phyloP scores from a whole-genome alignment of 441 rosid species.

The Rhodomyrtus psidioides region DNA sequence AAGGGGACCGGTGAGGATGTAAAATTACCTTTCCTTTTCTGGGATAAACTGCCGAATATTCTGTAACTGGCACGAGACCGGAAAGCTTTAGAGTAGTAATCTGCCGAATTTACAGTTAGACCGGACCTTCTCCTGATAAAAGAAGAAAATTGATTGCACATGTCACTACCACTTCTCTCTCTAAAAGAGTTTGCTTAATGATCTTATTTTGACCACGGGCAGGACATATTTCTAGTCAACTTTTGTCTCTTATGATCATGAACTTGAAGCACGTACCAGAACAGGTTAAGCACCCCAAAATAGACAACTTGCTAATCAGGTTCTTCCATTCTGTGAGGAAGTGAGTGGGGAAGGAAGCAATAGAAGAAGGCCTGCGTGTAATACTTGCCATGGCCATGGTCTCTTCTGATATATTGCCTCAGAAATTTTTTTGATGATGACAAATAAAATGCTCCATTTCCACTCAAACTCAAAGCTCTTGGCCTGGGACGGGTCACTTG shows the following conservation, averaged over 20 bases:
- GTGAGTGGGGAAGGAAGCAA: not conserved
- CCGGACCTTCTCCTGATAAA: not conserved
- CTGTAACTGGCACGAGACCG: not conserved
- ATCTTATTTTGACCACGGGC: not conserved
- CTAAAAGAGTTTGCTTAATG: not conserved
- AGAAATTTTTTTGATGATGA: no score
- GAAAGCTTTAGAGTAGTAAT: not conserved
- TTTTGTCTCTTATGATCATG: no score
- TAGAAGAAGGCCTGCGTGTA: no score
- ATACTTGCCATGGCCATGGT: no score
- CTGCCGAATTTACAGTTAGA: not conserved
- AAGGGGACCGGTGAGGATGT: not conserved
- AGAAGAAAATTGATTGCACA: not conserved
- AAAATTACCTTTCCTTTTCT: not conserved
- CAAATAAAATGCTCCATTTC: no score
- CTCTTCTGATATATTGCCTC: no score
- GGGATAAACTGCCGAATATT: not conserved
- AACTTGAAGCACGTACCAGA: not conserved
- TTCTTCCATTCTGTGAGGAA: not conserved
- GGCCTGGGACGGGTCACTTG: no score
- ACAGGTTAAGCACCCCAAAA: not conserved
- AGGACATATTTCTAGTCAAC: not conserved
- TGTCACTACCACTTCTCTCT: no score
- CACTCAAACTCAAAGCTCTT: no score
- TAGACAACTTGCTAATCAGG: not conserved